Base-by-base conservation (phyloP, 352 stramenopile genomes). In the Hyaloperonospora brassicae region DNA sequence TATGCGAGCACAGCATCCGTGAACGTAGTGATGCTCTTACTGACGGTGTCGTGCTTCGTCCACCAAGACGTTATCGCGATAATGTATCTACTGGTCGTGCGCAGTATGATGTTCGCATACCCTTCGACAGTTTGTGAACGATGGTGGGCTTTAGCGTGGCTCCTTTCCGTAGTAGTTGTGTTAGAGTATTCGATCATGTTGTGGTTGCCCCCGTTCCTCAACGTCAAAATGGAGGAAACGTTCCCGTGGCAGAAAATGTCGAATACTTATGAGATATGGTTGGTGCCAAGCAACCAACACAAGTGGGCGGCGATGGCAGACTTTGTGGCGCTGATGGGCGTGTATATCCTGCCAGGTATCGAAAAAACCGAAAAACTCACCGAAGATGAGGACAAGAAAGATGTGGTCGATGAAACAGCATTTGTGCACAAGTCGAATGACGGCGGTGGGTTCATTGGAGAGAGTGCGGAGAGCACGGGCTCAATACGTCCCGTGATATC, bases 11-110 rank as follows among this genome's bases (percentile, higher is more conserved):
- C 86, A 27, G 76, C 79, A 23, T 88, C 77, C 0, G 79, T 93
- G 31, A 90, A 88, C 46, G 58, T 89, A 1, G 69, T 88, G 42
- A 89, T 87, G 68, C 58, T 92, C 1, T 47, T 87, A 53, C 52
- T 94, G 7, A 86, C 79, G 43, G 66, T 87, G n/a, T 88, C 84
- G 17, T 73, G 75, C 43, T 94, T 93, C 53, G 64, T 87, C 1
- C 84, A 88, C 47, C 73, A 81, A 58, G 81, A 91, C 47, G 55
- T 88, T 14, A 72, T 92, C 34, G 85, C 84, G 12, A 68, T 92
- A 27, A 35, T 78, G 34, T 92, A 90, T 59, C 76, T 94, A 54
- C n/a, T 87, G 6, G 62, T 89, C 12, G 77, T 94, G n/a, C 85
- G 84, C 55, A 60, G 42, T n/a, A 80, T 92, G 58, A 91, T 90